Evolutionary conservation across 164 flowering plant species (phyloP).

Genomic region (Kalanchoe fedtschenkoi): DNA sequence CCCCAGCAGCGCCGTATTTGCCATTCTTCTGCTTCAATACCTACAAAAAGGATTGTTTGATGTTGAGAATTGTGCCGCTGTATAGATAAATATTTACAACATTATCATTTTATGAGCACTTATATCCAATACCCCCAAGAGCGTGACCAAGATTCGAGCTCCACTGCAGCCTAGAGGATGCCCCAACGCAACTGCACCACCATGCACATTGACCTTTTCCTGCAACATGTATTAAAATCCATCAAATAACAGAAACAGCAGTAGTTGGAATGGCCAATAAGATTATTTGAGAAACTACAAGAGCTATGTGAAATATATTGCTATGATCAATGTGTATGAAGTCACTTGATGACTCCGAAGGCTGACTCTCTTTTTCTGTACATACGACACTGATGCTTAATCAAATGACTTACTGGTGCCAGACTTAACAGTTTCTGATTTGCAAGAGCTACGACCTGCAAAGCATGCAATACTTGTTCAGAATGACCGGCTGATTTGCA

Average conservation of each 20-base stretch:
- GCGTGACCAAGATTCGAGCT: slow-evolving; percentile 79
- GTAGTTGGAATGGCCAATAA: not conserved
- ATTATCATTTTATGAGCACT: not conserved
- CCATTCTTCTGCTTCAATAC: slow-evolving; percentile 48
- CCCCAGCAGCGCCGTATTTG: slow-evolving; percentile 49
- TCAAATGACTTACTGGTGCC: slow-evolving; percentile 45
- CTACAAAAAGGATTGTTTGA: slow-evolving; percentile 14
- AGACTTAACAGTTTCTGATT: slow-evolving; percentile 76
- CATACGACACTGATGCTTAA: not conserved
- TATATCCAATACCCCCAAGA: slow-evolving; percentile 53
- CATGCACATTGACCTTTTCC: slow-evolving; percentile 81
- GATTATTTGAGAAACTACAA: not conserved
- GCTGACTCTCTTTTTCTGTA: not conserved
- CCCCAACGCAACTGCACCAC: slow-evolving; percentile 95
- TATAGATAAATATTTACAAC: too few species aligned
- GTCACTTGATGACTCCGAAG: not conserved
- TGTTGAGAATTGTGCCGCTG: not conserved
- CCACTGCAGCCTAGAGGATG: slow-evolving; percentile 99
- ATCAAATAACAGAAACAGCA: not conserved
- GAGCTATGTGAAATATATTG: not conserved
- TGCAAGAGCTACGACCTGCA: slow-evolving; percentile 92
- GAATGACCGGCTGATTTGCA: not conserved
- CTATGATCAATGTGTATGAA: not conserved
- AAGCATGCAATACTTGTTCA: not conserved
- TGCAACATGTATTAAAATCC: slow-evolving; percentile 15